Conservation (phyloP, 2,329 filamentous ascomycete species). For the Penicillium sp. region DNA sequence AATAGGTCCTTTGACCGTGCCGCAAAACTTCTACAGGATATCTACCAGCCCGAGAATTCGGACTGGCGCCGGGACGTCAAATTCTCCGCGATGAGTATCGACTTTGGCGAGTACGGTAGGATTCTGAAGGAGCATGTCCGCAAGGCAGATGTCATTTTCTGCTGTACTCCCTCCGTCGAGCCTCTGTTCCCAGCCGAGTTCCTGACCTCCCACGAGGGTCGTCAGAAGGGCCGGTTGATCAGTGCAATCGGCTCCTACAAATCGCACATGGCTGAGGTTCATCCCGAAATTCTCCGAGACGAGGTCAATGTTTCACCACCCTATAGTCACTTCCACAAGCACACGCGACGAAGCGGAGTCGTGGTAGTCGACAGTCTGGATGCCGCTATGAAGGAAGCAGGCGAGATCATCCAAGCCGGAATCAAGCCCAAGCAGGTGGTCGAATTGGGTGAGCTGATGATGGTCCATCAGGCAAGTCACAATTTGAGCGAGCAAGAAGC, state of each 20-base stretch:
- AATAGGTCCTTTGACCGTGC: constrained; percentile 60
- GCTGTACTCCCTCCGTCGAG: constrained; percentile 73
- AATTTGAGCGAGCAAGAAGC: constrained; percentile 30
- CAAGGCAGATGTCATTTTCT: constrained; percentile 78
- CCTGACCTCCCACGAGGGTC: constrained; percentile 60
- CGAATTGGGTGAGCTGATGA: constrained; percentile 78
- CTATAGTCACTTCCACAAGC: constrained; percentile 51
- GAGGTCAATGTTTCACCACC: constrained; percentile 50
- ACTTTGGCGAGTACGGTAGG: constrained; percentile 67
- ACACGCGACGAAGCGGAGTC: constrained; percentile 58
- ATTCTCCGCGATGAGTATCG: constrained; percentile 67
- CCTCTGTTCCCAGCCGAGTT: constrained; percentile 73
- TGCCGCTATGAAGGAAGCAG: constrained; percentile 76
- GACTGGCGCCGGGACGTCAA: constrained; percentile 66
- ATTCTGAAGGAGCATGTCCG: constrained; percentile 68
- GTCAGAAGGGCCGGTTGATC: constrained; percentile 46
- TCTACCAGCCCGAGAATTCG: constrained; percentile 52
- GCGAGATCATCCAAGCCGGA: constrained; percentile 78
- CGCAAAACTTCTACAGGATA: constrained; percentile 50
- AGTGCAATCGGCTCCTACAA: constrained; percentile 54
- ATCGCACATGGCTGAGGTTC: constrained; percentile 77
- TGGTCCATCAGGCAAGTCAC: constrained; percentile 56
- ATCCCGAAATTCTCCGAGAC: constrained; percentile 70
- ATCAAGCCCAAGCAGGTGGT: constrained; percentile 73
- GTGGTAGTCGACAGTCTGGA: constrained; percentile 68